Conservation (phyloP, 495 filamentous ascomycete genomes). For the Gamarada debralockiae region DNA sequence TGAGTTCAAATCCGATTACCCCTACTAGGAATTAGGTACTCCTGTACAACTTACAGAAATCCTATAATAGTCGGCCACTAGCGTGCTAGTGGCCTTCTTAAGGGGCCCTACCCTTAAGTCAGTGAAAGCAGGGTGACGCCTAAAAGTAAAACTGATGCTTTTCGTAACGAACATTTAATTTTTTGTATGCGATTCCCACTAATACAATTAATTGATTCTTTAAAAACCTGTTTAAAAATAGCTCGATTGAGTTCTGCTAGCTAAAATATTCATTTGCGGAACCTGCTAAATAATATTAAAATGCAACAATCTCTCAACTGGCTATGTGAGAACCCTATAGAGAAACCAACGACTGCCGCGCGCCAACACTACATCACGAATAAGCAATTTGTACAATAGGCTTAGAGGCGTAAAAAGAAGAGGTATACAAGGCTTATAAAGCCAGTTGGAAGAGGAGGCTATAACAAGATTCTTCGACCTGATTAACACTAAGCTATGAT, state of each 20-base stretch:
- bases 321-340: not conserved
- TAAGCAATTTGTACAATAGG: too few relatives aligned
- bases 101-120: too few relatives aligned
- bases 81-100: too few relatives aligned
- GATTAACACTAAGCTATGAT: not conserved
- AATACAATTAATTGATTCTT: constrained; percentile 3
- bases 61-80: too few relatives aligned
- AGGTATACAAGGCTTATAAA: not conserved
- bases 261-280: not conserved
- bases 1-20: too few relatives aligned
- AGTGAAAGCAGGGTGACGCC: not conserved
- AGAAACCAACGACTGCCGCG: not conserved
- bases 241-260: not conserved
- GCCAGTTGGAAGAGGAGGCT: not conserved
- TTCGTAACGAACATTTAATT: too few relatives aligned
- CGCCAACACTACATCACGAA: not conserved
- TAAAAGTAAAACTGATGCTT: too few relatives aligned
- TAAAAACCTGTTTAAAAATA: not conserved
- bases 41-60: too few relatives aligned
- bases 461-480: not conserved
- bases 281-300: not conserved
- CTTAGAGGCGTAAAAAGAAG: not conserved
- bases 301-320: not conserved
- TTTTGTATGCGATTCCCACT: not conserved
- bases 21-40: too few relatives aligned